Evolutionary conservation across 768 basidiomycete species (phyloP).

Genomic region (Tylopilus sp.): DNA sequence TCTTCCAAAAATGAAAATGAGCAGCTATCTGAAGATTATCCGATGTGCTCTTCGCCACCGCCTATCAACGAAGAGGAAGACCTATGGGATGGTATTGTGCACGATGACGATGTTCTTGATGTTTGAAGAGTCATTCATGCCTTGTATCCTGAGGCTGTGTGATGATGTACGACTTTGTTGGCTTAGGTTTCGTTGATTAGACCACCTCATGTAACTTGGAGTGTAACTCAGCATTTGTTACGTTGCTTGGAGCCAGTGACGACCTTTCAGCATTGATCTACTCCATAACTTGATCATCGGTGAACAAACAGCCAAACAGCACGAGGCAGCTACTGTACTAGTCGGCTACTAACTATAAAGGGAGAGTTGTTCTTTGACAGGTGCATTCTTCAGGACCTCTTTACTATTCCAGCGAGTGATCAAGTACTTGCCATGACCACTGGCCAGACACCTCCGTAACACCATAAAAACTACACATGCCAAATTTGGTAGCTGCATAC

Average conservation of each 20-base stretch:
- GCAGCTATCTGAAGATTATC: slow-evolving; percentile 19
- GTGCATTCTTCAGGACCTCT: too few relatives aligned
- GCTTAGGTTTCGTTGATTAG: slow-evolving; percentile 17
- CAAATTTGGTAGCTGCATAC: slow-evolving; percentile 25
- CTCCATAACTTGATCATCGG: too few relatives aligned
- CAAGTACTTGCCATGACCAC: too few relatives aligned
- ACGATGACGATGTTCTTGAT: slow-evolving; percentile 21
- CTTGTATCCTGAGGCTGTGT: too few relatives aligned
- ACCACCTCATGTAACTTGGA: slow-evolving; percentile 23
- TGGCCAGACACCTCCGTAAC: neutral
- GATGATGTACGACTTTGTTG: slow-evolving; percentile 16
- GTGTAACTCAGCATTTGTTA: neutral
- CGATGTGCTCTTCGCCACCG: slow-evolving; percentile 22
- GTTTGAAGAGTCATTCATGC: slow-evolving; percentile 13
- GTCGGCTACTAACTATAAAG: too few relatives aligned
- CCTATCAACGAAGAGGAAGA: slow-evolving; percentile 16
- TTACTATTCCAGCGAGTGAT: too few relatives aligned
- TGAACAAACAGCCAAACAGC: too few relatives aligned
- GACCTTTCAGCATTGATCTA: too few relatives aligned
- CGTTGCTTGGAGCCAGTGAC: neutral
- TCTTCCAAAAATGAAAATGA: slow-evolving; percentile 7
- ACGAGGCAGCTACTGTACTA: too few relatives aligned
- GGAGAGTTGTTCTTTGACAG: too few relatives aligned
- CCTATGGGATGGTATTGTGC: slow-evolving; percentile 20
- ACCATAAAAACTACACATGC: slow-evolving; percentile 8